A percentile compares a stretch with the other conserved stretches of the same genome.
These are phyloP conservation scores for Diplogelasinospora grovesii DNA, from an alignment of 495 filamentous ascomycete genomes.

Conservation along the genomic window DNA sequence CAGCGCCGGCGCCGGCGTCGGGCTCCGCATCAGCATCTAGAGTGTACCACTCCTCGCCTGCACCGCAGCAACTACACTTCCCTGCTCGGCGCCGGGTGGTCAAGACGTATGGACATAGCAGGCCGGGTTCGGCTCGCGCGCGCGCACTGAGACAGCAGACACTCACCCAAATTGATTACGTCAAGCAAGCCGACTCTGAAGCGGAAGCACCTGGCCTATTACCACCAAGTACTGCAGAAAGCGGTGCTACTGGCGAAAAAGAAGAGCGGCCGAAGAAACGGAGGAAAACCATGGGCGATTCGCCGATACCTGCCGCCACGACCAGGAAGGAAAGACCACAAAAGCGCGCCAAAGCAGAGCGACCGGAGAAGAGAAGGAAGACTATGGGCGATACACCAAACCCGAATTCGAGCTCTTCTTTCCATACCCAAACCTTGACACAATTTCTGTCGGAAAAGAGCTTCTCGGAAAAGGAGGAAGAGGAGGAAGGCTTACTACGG, in stretches of 20 bases:
- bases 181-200: conserved; percentile 14
- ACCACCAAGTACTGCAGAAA: too few relatives aligned
- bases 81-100: conserved; percentile 25
- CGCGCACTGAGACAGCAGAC: conserved; percentile 35
- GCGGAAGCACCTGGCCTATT: too few relatives aligned
- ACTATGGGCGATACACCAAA: conserved; percentile 34
- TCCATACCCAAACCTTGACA: conserved; percentile 40
- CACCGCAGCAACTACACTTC: conserved; percentile 35
- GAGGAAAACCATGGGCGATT: too few relatives aligned
- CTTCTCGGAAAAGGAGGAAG: conserved; percentile 2
- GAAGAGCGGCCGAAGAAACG: too few relatives aligned
- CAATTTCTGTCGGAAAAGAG: conserved; percentile 30
- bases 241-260: too few relatives aligned
- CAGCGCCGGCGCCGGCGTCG: conserved; percentile 1
- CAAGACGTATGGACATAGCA: conserved; percentile 33
- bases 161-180: conserved; percentile 44
- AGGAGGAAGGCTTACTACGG: conserved; percentile 19
- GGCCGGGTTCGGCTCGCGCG: conserved; percentile 19
- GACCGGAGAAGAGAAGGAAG: conserved; percentile 26
- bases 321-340: background rate
- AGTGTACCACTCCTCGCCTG: conserved; percentile 32
- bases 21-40: conserved; percentile 16
- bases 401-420: too few relatives aligned
- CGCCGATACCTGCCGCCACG: too few relatives aligned
- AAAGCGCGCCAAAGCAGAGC: conserved; percentile 11